Evolutionary conservation across 1,139 yeast species (phyloP), one percentile per base, ranked within the genome.

Genomic region (Geotrichum reessii): DNA sequence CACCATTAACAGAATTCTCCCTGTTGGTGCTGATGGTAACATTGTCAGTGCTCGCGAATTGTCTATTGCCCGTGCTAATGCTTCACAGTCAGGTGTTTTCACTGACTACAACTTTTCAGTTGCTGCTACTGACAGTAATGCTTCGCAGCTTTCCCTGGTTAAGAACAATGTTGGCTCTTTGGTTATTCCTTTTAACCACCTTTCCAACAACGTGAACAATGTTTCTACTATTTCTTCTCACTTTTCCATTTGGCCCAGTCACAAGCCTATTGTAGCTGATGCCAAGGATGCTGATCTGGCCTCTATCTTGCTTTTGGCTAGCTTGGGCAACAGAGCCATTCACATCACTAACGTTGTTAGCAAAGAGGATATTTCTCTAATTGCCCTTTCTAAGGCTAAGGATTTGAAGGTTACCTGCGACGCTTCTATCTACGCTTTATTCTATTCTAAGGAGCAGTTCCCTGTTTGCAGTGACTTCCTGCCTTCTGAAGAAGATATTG

Each of bases 221-320:
- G 89, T 92, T 56, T 81, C 92, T 25, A 79, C 87, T 37, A 85
- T 90, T 54, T 84, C 96, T 47, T 81, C 87, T 47, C 95, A 90
- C 67, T 85, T 91, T 67, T 82, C 85, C 63, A 76, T 83, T 51
- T 92, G 97, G 97, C 97, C 97, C 58, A 78, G 79, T 58, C 74
- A 75, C 69, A 91, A 90, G 77, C 95, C 95, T 63, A 87, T 93
- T 64, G 81, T 92, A 65, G 90, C 97, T 53, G 97, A 93, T 74
- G 97, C 98, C 53, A 85, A 84, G 72, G 85, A 93, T 31, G 88
- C 97, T 51, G 95, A 90, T 69, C 79, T 93, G 69, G 98, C 99
- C 22, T 87, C 97, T 4, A 87, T 92, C 57, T 78, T 93, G 71
- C 81, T 93, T 70, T 79, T 93, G 75, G 97, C 98, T 57, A 87